Percentiles rank a stretch among this genome's conserved stretches.
Evolutionary conservation across 257 asterid species (phyloP).

Genomic region (Rhazya stricta): DNA sequence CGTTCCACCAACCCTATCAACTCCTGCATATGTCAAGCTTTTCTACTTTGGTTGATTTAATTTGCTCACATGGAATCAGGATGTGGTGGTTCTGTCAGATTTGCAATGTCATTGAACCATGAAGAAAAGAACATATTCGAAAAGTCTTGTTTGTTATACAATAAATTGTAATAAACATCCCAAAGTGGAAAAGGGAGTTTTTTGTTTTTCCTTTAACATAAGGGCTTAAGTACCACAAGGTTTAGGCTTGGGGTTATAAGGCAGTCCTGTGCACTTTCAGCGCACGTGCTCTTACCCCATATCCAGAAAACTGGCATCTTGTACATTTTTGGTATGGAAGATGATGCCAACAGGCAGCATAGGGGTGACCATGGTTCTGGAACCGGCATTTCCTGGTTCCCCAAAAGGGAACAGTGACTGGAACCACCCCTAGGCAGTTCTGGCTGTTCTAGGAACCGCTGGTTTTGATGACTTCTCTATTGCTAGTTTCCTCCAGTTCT

Average conservation of each 20-base stretch:
- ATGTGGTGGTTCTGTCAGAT: not conserved
- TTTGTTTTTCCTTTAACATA: not conserved
- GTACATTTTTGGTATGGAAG: not conserved
- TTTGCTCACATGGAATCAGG: not conserved
- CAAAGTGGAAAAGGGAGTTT: not conserved
- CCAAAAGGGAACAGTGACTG: too few species aligned
- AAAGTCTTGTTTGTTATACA: not conserved
- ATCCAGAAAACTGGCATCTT: not conserved
- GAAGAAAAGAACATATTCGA: not conserved
- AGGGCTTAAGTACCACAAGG: not conserved
- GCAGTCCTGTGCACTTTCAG: not conserved
- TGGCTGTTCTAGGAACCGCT: too few species aligned
- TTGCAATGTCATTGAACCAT: not conserved
- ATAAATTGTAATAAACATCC: not conserved
- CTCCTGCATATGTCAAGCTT: not conserved
- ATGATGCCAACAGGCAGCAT: too few species aligned
- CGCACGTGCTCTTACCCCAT: not conserved
- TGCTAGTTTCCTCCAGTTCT: too few species aligned
- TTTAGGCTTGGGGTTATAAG: not conserved
- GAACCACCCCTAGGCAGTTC: too few species aligned
- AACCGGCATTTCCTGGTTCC: too few species aligned
- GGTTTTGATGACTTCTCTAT: too few species aligned
- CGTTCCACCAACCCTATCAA: not conserved
- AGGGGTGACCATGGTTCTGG: too few species aligned
- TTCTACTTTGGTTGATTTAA: not conserved